phyloP scores from a whole-genome alignment of 2,329 filamentous ascomycete species.

The Fusarium ramigenum region DNA sequence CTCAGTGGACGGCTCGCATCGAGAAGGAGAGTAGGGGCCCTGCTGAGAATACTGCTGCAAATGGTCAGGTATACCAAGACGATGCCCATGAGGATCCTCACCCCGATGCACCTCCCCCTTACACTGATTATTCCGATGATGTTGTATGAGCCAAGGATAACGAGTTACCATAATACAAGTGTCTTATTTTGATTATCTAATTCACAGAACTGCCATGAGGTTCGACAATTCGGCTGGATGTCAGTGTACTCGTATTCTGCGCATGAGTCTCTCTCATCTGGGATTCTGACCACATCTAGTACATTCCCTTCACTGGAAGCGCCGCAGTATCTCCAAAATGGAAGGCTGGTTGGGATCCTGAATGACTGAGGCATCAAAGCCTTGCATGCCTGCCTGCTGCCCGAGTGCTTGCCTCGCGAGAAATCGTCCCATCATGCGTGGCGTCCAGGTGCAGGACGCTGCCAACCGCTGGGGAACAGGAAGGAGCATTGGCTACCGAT shows the following conservation, averaged over 20 bases:
- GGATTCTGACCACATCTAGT: not conserved
- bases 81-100: conserved; percentile 23
- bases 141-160: conserved; percentile 21
- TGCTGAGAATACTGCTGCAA: conserved; percentile 9
- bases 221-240: not conserved
- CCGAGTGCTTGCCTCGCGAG: not conserved
- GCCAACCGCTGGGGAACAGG: not conserved
- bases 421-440: not conserved
- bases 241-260: not conserved
- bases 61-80: conserved; percentile 11
- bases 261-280: not conserved
- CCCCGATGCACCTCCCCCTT: conserved; percentile 41
- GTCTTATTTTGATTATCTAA: not conserved
- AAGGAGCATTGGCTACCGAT: not conserved
- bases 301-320: not conserved
- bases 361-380: not conserved
- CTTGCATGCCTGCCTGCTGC: not conserved
- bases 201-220: not conserved
- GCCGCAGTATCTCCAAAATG: not conserved
- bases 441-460: not conserved
- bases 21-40: conserved; percentile 64
- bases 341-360: not conserved
- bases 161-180: not conserved
- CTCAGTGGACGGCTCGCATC: conserved; percentile 84
- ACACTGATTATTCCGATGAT: conserved; percentile 48